Percentiles rank a stretch among this genome's conserved stretches.
These are phyloP conservation scores for Rhododendron vialii DNA, from an alignment of 148 eudicot species.

Conservation along the genomic window DNA sequence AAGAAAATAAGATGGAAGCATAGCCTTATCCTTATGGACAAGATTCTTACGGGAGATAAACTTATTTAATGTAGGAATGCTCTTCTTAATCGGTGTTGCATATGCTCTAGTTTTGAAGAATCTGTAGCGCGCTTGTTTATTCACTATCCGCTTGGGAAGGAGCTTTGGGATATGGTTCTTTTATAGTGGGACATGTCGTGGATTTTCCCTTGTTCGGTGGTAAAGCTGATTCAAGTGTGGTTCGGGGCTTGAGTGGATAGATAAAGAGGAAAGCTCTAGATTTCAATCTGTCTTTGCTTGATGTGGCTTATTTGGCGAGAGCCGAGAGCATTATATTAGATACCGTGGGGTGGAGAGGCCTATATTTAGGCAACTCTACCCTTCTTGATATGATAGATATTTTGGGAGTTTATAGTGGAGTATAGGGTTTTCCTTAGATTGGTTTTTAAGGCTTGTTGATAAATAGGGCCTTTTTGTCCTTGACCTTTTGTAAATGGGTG, in stretches of 20 bases:
- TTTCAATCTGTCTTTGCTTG: not conserved
- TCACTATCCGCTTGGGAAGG: not conserved
- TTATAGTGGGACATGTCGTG: not conserved
- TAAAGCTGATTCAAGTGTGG: not conserved
- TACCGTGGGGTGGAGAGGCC: not conserved
- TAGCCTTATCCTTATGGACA: not conserved
- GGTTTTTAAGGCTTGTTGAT: not conserved
- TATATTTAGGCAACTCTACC: not conserved
- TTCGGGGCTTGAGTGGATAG: not conserved
- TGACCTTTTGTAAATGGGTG: not conserved
- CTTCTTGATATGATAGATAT: not conserved
- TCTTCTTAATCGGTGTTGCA: not conserved
- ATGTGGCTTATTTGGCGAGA: not conserved
- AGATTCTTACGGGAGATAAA: not conserved
- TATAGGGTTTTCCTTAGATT: not conserved
- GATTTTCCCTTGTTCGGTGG: not conserved
- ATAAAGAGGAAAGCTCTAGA: not conserved
- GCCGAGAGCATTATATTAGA: not conserved
- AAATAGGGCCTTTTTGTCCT: not conserved
- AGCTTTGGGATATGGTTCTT: not conserved
- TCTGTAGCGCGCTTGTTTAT: not conserved
- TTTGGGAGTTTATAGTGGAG: not conserved
- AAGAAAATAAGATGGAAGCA: not conserved
- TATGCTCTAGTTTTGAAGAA: not conserved
- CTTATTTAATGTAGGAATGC: not conserved